Evolutionary conservation across 345 rosid genomes (phyloP), one percentile per base, ranked within the genome.

Genomic region (Eucalyptus leucophloia): DNA sequence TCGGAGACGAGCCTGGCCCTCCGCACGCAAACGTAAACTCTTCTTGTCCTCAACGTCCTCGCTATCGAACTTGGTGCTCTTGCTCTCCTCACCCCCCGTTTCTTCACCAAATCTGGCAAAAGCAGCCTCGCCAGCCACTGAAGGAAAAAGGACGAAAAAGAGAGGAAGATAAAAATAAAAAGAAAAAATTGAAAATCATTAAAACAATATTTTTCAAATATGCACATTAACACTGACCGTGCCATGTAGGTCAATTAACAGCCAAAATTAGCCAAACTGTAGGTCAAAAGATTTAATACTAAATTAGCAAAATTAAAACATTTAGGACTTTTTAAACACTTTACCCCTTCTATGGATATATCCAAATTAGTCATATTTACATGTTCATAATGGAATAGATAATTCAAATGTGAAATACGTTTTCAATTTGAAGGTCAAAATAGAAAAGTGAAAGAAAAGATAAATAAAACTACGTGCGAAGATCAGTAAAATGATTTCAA

Each of bases 11-110:
- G 28, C 62, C 90, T 2, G 89, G 86, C 14, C 87, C 92, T 30
- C 45, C 67, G 62, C 85, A 32, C 21, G 50, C 88, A 54, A 91
- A 67, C 8, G 94, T 88, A 47, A 93, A 93, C 44, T 93, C 93
- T 3, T 89, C 92, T 7, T 92, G n/a, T 89, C 86, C 32, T 89
- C 82, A 24, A 7, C 81, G 28, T 37, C 88, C 23, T 86, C 87
- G 49, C 6, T 51, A 28, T 45, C 28, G 34, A 82, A 56, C 2
- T 9, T 44, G 77, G 87, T 47, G 24, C 49, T 53, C 69, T 82
- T 87, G 32, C 37, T 65, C 77, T 65, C 77, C 45, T n/a, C 72
- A 23, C 19, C 60, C 60, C 6, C 28, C 88, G 28, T 28, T 49
- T 87, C 32, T 49, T n/a, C 60, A 7, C 62, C 88, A 53, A 53